These are phyloP conservation scores for Oxytropis ochrocephala DNA, from an alignment of 306 rosid genomes.

Conservation along the genomic window DNA sequence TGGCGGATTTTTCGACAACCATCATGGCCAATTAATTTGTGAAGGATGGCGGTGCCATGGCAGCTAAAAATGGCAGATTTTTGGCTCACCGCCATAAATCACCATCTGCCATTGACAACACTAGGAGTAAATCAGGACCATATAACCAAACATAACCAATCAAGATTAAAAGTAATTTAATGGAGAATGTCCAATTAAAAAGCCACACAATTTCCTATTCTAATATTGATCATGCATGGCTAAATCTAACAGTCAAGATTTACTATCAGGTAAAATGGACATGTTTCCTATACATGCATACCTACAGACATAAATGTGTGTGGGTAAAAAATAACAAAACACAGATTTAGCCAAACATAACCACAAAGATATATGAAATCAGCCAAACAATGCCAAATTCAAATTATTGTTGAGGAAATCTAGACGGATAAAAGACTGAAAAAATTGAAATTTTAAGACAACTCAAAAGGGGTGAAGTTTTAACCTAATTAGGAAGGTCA, in stretches of 20 bases:
- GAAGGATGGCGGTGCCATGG: no score
- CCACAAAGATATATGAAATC: neutral
- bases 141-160: no score
- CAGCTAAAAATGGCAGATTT: no score
- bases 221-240: no score
- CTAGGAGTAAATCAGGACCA: no score
- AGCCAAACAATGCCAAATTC: slow-evolving; percentile 13
- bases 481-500: neutral
- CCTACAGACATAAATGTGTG: no score
- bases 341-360: neutral
- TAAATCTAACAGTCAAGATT: neutral
- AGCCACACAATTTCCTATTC: no score
- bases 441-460: neutral
- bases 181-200: neutral
- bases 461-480: neutral
- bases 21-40: no score
- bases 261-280: neutral
- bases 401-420: neutral
- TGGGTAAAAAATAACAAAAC: neutral
- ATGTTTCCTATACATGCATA: no score
- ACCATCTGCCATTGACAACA: no score
- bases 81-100: no score
- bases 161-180: neutral
- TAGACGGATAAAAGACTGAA: neutral
- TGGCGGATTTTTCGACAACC: no score